Evolutionary conservation across 352 stramenopile genomes (phyloP).

Genomic region (Globisporangium ultimum): DNA sequence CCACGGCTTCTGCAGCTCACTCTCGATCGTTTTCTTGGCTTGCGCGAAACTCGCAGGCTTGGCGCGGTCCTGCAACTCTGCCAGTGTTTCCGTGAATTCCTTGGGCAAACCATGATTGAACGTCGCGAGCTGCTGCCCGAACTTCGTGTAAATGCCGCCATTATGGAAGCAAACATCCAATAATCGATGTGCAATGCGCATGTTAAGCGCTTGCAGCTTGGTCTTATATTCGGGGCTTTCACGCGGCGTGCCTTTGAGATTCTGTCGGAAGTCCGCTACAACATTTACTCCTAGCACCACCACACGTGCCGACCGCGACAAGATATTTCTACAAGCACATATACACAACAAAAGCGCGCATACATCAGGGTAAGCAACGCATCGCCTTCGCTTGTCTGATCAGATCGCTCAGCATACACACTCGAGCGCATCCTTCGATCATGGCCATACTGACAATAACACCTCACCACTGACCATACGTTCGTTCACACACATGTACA

Average conservation of each 20-base stretch:
- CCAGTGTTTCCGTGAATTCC: slow-evolving; percentile 92
- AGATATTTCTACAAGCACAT: slow-evolving; percentile 33
- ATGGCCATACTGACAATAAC: no score
- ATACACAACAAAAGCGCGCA: not conserved
- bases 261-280: slow-evolving; percentile 46
- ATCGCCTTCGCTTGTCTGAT: not conserved
- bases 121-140: slow-evolving; percentile 96
- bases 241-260: slow-evolving; percentile 43
- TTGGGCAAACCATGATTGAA: slow-evolving; percentile 94
- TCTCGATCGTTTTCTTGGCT: slow-evolving; percentile 45
- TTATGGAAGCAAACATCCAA: slow-evolving; percentile 91
- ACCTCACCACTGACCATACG: no score
- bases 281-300: slow-evolving; percentile 39
- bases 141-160: slow-evolving; percentile 97
- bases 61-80: slow-evolving; percentile 90
- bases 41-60: slow-evolving; percentile 63
- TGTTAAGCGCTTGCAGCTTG: slow-evolving; percentile 60
- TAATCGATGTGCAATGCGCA: slow-evolving; percentile 84
- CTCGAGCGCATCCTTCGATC: no score
- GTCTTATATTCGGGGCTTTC: slow-evolving; percentile 53
- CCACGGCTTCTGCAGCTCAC: slow-evolving; percentile 62
- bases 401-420: no score
- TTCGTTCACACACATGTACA: no score
- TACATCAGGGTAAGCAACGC: slow-evolving; percentile 1
- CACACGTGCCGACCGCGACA: slow-evolving; percentile 63